Evolutionary conservation across 78 protist genomes (phyloP).

Genomic region (Planoprotostelium fungivorum): DNA sequence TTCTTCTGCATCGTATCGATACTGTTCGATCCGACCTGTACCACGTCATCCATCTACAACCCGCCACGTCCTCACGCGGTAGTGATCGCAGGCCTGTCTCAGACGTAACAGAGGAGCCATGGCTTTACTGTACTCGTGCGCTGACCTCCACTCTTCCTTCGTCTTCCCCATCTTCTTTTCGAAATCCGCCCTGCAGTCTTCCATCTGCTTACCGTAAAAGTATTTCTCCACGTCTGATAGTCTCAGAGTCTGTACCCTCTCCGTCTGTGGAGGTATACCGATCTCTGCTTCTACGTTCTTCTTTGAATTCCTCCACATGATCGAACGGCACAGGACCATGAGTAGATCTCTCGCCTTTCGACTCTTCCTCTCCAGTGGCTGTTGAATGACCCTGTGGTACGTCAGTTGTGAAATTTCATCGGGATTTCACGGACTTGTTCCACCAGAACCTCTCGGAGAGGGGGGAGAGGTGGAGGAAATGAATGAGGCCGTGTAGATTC

Average conservation of each 20-base stretch:
- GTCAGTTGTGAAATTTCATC: background rate
- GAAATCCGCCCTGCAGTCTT: slow-evolving; percentile 15
- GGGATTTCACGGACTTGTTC: slow-evolving; percentile 1
- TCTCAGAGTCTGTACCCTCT: slow-evolving; percentile 12
- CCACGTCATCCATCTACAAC: background rate
- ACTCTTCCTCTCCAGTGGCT: slow-evolving; percentile 7
- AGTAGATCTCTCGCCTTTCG: background rate
- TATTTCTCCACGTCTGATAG: slow-evolving; percentile 38
- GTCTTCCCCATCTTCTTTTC: background rate
- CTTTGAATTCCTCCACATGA: slow-evolving; percentile 45
- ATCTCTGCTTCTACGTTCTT: slow-evolving; percentile 17
- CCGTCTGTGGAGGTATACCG: slow-evolving; percentile 30
- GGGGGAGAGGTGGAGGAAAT: slow-evolving; percentile 18
- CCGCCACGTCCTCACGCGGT: background rate
- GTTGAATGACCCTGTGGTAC: background rate
- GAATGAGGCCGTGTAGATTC: slow-evolving; percentile 20
- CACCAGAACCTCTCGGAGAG: slow-evolving; percentile 27
- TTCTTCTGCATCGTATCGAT: slow-evolving; percentile 18
- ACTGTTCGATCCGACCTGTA: slow-evolving; percentile 34
- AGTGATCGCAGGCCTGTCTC: slow-evolving; percentile 55
- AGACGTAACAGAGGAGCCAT: slow-evolving; percentile 26
- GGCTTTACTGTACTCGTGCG: slow-evolving; percentile 13
- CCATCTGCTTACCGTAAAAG: slow-evolving; percentile 24
- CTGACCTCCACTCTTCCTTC: background rate
- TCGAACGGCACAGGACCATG: background rate